These are phyloP conservation scores for Blastomyces silverae DNA, from an alignment of 2,329 filamentous ascomycete genomes.

Conservation along the genomic window DNA sequence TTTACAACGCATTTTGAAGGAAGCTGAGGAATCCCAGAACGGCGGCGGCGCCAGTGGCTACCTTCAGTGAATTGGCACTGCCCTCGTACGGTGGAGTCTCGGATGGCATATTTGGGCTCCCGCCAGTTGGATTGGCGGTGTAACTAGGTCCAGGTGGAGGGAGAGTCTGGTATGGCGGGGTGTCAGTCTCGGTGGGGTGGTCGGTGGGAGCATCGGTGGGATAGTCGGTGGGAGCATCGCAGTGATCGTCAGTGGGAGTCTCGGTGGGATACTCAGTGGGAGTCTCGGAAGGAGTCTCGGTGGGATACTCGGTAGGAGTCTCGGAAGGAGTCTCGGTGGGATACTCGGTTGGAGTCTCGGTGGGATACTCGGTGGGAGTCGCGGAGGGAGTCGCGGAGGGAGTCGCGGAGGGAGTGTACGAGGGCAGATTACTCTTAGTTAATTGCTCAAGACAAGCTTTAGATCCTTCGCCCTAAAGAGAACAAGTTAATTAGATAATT, in stretches of 20 bases:
- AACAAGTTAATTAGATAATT: not conserved
- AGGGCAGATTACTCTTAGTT: constrained; percentile 9
- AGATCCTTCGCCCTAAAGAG: constrained; percentile 15
- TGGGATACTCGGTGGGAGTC: not conserved
- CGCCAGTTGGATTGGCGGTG: not conserved
- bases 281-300: constrained; percentile 3
- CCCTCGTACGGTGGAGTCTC: constrained; percentile 13
- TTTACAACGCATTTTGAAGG: constrained; percentile 64
- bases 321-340: not conserved
- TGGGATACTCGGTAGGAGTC: not conserved
- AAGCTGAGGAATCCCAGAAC: constrained; percentile 18
- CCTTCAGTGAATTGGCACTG: constrained; percentile 16
- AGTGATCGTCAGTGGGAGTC: not conserved
- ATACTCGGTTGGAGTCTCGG: not conserved
- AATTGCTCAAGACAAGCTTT: constrained; percentile 19
- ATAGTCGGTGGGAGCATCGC: not conserved
- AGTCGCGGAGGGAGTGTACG: not conserved
- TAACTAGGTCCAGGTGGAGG: constrained; percentile 10
- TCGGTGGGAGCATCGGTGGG: not conserved
- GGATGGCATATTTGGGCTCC: not conserved
- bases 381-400: not conserved
- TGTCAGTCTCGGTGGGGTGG: not conserved
- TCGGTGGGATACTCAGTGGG: not conserved
- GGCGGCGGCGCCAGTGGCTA: constrained; percentile 15
- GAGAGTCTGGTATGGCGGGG: not conserved